These are phyloP conservation scores for Alternaria atra DNA, from an alignment of 2,329 filamentous ascomycete species.

Conservation along the genomic window DNA sequence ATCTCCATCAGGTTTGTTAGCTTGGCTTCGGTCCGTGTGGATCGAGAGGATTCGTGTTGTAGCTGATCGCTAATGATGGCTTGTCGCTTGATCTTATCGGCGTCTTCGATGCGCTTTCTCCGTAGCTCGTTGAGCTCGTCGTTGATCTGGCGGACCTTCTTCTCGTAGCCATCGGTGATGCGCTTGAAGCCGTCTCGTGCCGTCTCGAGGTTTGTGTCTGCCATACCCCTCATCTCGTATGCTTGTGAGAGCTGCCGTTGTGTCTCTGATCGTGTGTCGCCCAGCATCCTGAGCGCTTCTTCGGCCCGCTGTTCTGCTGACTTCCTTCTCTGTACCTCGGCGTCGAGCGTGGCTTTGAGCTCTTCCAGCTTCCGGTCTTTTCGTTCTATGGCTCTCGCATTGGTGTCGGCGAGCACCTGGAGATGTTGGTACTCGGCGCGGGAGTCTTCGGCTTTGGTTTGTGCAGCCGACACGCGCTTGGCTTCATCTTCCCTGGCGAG, in stretches of 20 bases:
- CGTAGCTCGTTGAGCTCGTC: slow-evolving; percentile 47
- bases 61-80: slow-evolving; percentile 77
- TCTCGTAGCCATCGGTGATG: slow-evolving; percentile 62
- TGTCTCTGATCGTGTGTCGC: slow-evolving; percentile 67
- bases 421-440: slow-evolving; percentile 74
- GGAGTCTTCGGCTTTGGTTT: slow-evolving; percentile 75
- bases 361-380: slow-evolving; percentile 79
- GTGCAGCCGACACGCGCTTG: slow-evolving; percentile 71
- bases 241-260: slow-evolving; percentile 70
- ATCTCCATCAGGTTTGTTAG: slow-evolving; percentile 68
- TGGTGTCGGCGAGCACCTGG: slow-evolving; percentile 74
- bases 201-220: slow-evolving; percentile 69
- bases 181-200: slow-evolving; percentile 77
- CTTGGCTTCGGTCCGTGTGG: slow-evolving; percentile 68
- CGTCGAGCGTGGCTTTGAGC: slow-evolving; percentile 69
- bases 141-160: slow-evolving; percentile 64
- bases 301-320: slow-evolving; percentile 68
- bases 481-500: slow-evolving; percentile 72
- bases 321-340: slow-evolving; percentile 69
- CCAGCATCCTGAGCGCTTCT: slow-evolving; percentile 69
- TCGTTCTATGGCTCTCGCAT: slow-evolving; percentile 73
- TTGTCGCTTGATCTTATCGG: slow-evolving; percentile 59
- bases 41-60: slow-evolving; percentile 70
- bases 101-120: slow-evolving; percentile 39
- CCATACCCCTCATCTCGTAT: slow-evolving; percentile 57